These are phyloP conservation scores for Salix udensis DNA, from an alignment of 345 rosid species.

Conservation along the genomic window DNA sequence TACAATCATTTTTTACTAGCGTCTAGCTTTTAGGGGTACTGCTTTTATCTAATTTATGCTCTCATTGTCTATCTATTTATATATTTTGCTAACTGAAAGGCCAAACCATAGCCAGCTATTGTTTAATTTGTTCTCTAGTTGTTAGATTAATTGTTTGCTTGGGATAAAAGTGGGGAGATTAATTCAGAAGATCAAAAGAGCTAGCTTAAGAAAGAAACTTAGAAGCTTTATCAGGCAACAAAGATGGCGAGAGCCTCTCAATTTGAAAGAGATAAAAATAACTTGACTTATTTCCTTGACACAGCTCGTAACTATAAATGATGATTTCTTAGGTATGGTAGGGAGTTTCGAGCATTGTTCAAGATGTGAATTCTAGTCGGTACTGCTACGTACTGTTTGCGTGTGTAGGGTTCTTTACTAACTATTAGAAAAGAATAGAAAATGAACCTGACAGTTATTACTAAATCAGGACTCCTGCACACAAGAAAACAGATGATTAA, in stretches of 20 bases:
- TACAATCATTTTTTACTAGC: background rate
- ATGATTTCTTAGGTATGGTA: background rate
- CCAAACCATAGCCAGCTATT: background rate
- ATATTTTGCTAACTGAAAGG: background rate
- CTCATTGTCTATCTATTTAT: background rate
- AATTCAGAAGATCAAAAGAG: background rate
- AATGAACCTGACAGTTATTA: slow-evolving; percentile 3
- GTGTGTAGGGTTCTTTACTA: background rate
- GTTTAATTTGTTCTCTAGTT: background rate
- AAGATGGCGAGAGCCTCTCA: background rate
- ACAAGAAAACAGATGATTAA: background rate
- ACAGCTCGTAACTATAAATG: background rate
- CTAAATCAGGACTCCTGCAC: slow-evolving; percentile 17
- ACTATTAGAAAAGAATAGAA: background rate
- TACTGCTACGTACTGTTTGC: background rate
- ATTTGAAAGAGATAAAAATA: background rate
- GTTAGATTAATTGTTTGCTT: background rate
- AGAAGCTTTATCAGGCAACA: too few species aligned
- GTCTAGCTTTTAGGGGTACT: background rate
- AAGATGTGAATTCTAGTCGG: background rate
- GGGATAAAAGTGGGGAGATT: background rate
- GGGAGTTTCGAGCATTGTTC: background rate
- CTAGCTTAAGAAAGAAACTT: background rate
- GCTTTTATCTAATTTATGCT: background rate
- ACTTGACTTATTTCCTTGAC: background rate